These are phyloP conservation scores for Suillus paluster DNA, from an alignment of 768 basidiomycete species.

Conservation along the genomic window DNA sequence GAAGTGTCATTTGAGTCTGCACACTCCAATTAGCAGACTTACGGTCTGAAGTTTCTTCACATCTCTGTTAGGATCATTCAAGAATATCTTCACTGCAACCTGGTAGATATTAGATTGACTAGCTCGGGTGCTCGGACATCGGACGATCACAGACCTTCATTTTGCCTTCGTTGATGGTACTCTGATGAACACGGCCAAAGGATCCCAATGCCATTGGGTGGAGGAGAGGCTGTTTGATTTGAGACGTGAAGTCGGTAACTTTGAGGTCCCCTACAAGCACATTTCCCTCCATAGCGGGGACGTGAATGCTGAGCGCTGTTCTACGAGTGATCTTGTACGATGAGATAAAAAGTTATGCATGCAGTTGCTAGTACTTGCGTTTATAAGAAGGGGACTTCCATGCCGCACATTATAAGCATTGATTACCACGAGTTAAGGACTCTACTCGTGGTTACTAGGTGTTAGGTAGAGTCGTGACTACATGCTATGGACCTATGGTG, in stretches of 20 bases:
- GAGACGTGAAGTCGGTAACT: neutral
- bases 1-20: neutral
- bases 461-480: no score
- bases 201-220: rapidly evolving
- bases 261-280: neutral
- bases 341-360: neutral
- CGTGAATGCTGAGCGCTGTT: neutral
- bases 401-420: no score
- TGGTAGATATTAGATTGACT: neutral
- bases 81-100: neutral
- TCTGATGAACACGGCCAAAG: neutral
- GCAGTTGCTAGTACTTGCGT: neutral
- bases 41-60: neutral
- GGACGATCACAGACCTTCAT: neutral
- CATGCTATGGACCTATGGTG: no score
- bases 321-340: neutral
- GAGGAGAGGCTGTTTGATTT: no score
- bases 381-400: neutral
- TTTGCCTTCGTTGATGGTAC: neutral
- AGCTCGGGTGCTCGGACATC: neutral
- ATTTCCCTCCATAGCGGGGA: neutral
- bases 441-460: no score
- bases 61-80: neutral
- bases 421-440: no score
- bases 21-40: neutral